Evolutionary conservation across 441 rosid species (phyloP).

Genomic region (Theobroma grandiflorum): DNA sequence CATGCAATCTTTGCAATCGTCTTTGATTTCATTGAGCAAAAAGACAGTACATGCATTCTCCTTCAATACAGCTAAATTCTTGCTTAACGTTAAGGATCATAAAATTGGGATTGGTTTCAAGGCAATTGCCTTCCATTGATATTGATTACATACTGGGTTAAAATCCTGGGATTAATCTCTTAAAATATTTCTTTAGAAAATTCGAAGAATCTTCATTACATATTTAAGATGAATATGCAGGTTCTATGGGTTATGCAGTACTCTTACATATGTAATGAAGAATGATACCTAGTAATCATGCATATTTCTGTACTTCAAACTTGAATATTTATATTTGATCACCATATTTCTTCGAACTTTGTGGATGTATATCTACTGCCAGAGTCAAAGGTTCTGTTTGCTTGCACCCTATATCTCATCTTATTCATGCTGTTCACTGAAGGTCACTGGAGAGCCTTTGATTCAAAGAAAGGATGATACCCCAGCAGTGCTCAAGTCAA

Average conservation of each 20-base stretch:
- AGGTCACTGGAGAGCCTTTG: slow-evolving; percentile 72
- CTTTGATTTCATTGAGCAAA: too few species aligned
- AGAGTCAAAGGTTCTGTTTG: neutral
- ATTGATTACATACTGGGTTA: neutral
- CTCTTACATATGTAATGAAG: too few species aligned
- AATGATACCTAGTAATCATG: neutral
- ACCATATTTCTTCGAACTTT: neutral
- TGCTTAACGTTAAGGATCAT: neutral
- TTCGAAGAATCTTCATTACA: neutral
- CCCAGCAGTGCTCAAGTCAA: slow-evolving; percentile 62
- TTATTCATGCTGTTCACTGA: slow-evolving; percentile 7
- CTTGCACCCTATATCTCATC: neutral
- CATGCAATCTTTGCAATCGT: neutral
- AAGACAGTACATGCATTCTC: too few species aligned
- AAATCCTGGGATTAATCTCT: neutral
- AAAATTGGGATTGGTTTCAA: neutral
- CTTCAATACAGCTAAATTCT: neutral
- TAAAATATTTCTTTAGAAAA: neutral
- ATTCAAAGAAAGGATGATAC: slow-evolving; percentile 75
- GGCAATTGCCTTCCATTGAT: neutral
- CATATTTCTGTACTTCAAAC: neutral
- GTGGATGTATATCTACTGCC: neutral
- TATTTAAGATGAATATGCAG: slow-evolving; percentile 3
- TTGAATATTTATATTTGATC: neutral
- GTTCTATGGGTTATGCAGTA: neutral